These are phyloP conservation scores for Ophiostoma montium DNA, from an alignment of 2,329 filamentous ascomycete species.

Conservation along the genomic window DNA sequence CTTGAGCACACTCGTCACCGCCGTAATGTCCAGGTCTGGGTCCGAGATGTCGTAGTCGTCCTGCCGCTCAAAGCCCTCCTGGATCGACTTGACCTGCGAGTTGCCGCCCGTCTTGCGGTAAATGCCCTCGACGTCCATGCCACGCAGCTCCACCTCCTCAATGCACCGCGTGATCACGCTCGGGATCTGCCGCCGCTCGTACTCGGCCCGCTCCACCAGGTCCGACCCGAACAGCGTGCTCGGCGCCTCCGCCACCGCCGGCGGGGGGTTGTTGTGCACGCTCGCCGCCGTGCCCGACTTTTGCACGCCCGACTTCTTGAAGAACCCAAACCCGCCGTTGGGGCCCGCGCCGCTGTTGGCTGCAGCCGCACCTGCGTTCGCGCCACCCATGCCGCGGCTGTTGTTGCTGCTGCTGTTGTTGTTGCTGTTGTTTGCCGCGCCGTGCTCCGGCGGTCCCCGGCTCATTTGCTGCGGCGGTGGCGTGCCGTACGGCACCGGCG, in stretches of 20 bases:
- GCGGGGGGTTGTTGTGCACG: slow-evolving; percentile 20
- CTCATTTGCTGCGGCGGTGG: slow-evolving; percentile 19
- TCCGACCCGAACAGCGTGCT: slow-evolving; percentile 76
- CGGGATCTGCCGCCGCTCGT: slow-evolving; percentile 78
- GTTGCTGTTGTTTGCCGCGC: not conserved
- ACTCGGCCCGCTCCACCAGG: slow-evolving; percentile 70
- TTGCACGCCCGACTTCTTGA: slow-evolving; percentile 40
- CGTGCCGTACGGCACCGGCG: slow-evolving; percentile 22
- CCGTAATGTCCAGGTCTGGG: slow-evolving; percentile 84
- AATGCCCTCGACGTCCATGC: slow-evolving; percentile 95
- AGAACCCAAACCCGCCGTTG: slow-evolving; percentile 54
- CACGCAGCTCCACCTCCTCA: slow-evolving; percentile 86
- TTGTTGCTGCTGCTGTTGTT: not conserved
- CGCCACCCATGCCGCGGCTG: slow-evolving; percentile 3
- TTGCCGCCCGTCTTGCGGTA: slow-evolving; percentile 95
- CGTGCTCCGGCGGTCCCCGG: not conserved
- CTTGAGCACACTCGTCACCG: slow-evolving; percentile 88
- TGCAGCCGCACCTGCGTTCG: not conserved
- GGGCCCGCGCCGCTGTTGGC: not conserved
- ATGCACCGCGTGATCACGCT: slow-evolving; percentile 87
- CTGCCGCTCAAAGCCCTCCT: slow-evolving; percentile 78
- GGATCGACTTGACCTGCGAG: slow-evolving; percentile 78
- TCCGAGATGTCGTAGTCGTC: slow-evolving; percentile 88
- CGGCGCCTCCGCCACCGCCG: slow-evolving; percentile 33
- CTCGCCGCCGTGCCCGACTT: slow-evolving; percentile 35